Conservation (phyloP, 2,329 filamentous ascomycete species). For the Neonectria ditissima region DNA sequence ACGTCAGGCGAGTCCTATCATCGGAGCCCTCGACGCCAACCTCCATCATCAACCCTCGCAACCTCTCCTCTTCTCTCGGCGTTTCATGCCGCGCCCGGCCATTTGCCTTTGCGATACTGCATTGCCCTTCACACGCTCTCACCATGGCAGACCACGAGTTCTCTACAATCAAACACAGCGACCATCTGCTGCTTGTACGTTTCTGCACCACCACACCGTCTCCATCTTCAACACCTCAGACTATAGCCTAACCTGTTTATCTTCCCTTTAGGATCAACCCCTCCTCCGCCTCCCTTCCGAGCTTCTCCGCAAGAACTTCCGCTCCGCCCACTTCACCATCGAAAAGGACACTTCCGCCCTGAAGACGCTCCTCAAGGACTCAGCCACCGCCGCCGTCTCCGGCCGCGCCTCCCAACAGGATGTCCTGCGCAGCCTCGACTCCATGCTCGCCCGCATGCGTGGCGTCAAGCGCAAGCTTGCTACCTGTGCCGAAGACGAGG, state of each 20-base stretch:
- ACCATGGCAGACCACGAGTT: constrained; percentile 71
- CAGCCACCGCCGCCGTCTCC: constrained; percentile 74
- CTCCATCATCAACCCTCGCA: constrained; percentile 11
- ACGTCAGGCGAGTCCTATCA: constrained; percentile 36
- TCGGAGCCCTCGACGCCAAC: constrained; percentile 15
- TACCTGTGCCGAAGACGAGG: constrained; percentile 82
- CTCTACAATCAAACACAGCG: constrained; percentile 78
- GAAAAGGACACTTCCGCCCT: constrained; percentile 77
- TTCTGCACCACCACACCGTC: constrained; percentile 20
- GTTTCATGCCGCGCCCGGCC: constrained; percentile 5
- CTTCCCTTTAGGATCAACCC: constrained; percentile 81
- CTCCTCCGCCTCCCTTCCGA: constrained; percentile 94
- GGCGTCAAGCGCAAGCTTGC: constrained; percentile 89
- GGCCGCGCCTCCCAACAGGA: constrained; percentile 73
- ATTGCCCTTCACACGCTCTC: constrained; percentile 10
- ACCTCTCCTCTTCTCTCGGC: constrained; percentile 5
- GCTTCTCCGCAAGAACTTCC: constrained; percentile 93
- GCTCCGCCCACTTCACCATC: constrained; percentile 81
- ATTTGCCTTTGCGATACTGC: not conserved
- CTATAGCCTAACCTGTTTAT: constrained; percentile 7
- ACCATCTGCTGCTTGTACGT: constrained; percentile 79
- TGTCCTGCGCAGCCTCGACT: constrained; percentile 83
- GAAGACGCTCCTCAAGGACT: constrained; percentile 70
- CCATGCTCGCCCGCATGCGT: constrained; percentile 87
- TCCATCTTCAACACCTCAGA: constrained; percentile 15